These are phyloP conservation scores for Cryptococcus hybrid DNA, from an alignment of 1,284 basidiomycete genomes.

Conservation along the genomic window DNA sequence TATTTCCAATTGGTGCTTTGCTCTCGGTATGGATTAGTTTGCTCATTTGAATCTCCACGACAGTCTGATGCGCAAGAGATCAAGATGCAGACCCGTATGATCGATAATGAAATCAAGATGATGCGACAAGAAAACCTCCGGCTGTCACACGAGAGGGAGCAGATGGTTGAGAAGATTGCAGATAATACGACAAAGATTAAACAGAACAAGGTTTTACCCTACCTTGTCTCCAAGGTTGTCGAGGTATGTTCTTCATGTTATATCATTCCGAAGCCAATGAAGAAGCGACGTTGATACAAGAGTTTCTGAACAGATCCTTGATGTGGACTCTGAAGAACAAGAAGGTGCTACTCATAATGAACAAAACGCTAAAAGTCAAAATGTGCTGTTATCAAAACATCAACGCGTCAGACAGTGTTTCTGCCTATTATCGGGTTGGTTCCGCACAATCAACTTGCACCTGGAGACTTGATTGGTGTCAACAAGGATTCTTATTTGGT, in stretches of 20 bases:
- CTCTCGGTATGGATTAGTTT: background rate
- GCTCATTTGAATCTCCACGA: background rate
- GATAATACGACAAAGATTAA: constrained; percentile 99
- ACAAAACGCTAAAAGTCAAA: constrained; percentile 94
- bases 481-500: constrained; percentile 99
- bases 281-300: background rate
- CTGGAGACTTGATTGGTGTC: constrained; percentile 94
- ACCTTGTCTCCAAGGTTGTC: constrained; percentile 96
- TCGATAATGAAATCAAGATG: constrained; percentile 95
- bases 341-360: constrained; percentile 92
- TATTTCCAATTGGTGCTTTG: background rate
- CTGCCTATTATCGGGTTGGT: constrained; percentile 97
- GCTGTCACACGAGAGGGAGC: constrained; percentile 87
- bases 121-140: constrained; percentile 92
- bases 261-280: background rate
- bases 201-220: constrained; percentile 98
- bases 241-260: constrained; percentile 61
- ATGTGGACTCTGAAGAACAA: constrained; percentile 92
- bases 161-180: constrained; percentile 97
- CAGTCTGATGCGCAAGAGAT: constrained; percentile 75
- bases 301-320: constrained; percentile 68
- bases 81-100: constrained; percentile 76
- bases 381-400: constrained; percentile 98
- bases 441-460: constrained; percentile 81
- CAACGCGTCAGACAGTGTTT: constrained; percentile 96